Evolutionary conservation across 495 filamentous ascomycete genomes (phyloP).

Genomic region (Cetradonia linearis): DNA sequence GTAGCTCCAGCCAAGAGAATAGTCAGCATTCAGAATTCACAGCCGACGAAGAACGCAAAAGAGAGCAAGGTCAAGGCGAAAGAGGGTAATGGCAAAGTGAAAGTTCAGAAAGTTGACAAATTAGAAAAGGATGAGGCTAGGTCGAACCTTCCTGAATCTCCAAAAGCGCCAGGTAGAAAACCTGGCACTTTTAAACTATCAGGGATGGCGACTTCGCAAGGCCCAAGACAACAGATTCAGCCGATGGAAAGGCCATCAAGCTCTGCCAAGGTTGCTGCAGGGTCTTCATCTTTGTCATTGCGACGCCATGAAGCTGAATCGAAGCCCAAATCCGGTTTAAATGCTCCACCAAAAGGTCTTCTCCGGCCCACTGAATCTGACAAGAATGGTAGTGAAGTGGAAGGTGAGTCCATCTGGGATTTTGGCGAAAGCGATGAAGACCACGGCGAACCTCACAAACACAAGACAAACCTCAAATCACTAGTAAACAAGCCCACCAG

Average conservation of each 20-base stretch:
- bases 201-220: background rate
- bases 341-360: background rate
- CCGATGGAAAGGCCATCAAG: background rate
- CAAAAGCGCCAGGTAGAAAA: background rate
- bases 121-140: background rate
- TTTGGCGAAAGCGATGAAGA: background rate
- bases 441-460: background rate
- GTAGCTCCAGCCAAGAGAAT: background rate
- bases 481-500: background rate
- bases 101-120: background rate
- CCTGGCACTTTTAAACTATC: background rate
- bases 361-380: background rate
- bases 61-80: background rate
- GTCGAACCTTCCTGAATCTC: conserved; percentile 1
- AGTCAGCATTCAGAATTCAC: background rate
- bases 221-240: too few species aligned
- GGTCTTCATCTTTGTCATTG: background rate
- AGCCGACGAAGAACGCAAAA: background rate
- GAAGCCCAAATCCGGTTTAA: background rate
- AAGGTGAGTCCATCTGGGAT: conserved; percentile 3
- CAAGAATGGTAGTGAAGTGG: background rate
- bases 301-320: background rate
- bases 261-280: background rate
- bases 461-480: background rate
- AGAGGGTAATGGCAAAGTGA: background rate